Evolutionary conservation across 2,329 filamentous ascomycete genomes (phyloP), one percentile per base, ranked within the genome.

Genomic region (Phialophora tarda): DNA sequence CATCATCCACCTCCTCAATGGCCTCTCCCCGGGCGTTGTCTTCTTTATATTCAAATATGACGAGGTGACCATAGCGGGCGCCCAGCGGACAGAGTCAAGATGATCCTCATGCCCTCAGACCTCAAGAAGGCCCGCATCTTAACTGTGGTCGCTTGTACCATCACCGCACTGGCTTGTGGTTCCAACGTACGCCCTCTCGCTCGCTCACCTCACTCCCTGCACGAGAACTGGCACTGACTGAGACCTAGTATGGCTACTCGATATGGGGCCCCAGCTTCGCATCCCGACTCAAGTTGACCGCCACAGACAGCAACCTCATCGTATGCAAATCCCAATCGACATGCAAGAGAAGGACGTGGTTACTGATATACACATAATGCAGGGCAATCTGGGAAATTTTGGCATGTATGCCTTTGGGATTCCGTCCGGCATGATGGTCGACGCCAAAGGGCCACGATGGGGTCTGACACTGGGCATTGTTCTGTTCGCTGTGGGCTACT

Each of bases 251-350:
- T 86, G 94, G 93, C 76, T 99, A 97, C 80, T 97, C 93, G 63
- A 94, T 94, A 79, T 99, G 95, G 93, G 93, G 92, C 14, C 95
- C 95, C 23, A 93, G 97, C 79, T 97, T 97, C 76, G 93, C 93
- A 58, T 89, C 96, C 74, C 89, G 87, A 73, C 84, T 99, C 73
- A 88, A 90, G 76, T 86, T 98, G 68, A 93, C 93, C 14, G 90
- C 95, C n/a, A 98, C 94, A 2, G 85, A 97, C 78, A 93, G 88
- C 79, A 98, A 99, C 79, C 79, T 98, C 71, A 93, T 99, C 75
- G 93, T 89, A 82, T 76, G 86, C 75, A 34, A 66, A 53, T 57
- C 47, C 28, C 59, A 61, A 44, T 30, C 12, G 10, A 57, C n/a
- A 8, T 57, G 26, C 14, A 47, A 60, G 54, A 58, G 55, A 66